Percentiles rank a stretch among this genome's conserved stretches.
Conservation (phyloP, 2,329 filamentous ascomycete species). For the Calonectria hawksworthii region DNA sequence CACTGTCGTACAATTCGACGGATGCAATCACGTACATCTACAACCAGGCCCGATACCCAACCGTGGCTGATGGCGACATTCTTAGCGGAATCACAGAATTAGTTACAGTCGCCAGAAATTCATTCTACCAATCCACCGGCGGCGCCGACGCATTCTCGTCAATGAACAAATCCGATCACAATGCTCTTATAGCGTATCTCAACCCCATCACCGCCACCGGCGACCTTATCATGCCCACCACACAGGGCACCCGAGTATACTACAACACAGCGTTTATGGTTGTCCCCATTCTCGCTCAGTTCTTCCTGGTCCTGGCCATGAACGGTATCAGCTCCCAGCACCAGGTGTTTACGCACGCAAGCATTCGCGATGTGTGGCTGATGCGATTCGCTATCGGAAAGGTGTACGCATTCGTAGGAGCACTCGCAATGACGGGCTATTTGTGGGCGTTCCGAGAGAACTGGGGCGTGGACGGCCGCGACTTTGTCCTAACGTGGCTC, state of each 20-base stretch:
- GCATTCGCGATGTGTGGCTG: conserved; percentile 44
- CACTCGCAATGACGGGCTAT: conserved; percentile 54
- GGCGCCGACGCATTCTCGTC: conserved; percentile 34
- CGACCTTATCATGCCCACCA: conserved; percentile 50
- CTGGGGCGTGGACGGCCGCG: conserved; percentile 54
- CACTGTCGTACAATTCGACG: conserved; percentile 47
- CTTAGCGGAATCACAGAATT: conserved; percentile 46
- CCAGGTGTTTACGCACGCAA: conserved; percentile 33
- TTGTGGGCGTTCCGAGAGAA: conserved; percentile 60
- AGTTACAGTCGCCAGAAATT: conserved; percentile 39
- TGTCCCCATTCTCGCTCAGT: conserved; percentile 50
- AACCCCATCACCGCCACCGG: conserved; percentile 48
- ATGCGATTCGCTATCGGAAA: conserved; percentile 46
- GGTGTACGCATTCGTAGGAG: conserved; percentile 51
- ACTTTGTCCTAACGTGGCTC: conserved; percentile 46
- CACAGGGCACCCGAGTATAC: conserved; percentile 50
- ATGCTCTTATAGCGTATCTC: conserved; percentile 47
- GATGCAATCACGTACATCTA: conserved; percentile 52
- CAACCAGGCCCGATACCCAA: conserved; percentile 54
- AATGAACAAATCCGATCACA: conserved; percentile 39
- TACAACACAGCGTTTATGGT: conserved; percentile 57
- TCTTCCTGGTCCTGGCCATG: conserved; percentile 46
- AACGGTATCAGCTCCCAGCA: conserved; percentile 40
- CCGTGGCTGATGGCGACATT: conserved; percentile 46
- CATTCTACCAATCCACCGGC: conserved; percentile 43